A percentile compares a stretch with the other conserved stretches of the same genome.
These are phyloP conservation scores for Paraconiothyrium brasiliense DNA, from an alignment of 2,329 filamentous ascomycete species.

Conservation along the genomic window DNA sequence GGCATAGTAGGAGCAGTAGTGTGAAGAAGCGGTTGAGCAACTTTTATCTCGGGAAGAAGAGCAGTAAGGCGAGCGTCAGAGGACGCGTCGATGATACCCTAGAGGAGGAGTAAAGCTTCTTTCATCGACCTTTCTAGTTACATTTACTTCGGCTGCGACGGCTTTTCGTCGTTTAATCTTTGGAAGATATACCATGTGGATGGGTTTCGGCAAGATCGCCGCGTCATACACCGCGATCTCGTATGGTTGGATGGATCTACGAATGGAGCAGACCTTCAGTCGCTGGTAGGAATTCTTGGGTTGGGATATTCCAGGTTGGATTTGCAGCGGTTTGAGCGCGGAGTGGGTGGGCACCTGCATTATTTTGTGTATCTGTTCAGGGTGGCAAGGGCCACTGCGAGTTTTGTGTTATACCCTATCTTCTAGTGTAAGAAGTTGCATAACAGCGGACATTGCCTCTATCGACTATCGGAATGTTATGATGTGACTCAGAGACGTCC, in stretches of 20 bases:
- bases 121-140: neutral
- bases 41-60: conserved; percentile 77
- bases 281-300: neutral
- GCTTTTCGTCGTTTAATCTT: conserved; percentile 15
- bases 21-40: conserved; percentile 82
- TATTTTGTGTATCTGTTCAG: neutral
- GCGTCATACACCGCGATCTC: conserved; percentile 3
- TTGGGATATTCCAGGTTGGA: neutral
- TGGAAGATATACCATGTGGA: conserved; percentile 1
- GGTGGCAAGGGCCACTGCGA: neutral
- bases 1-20: conserved; percentile 61
- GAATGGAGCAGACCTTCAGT: neutral
- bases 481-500: neutral
- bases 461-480: neutral
- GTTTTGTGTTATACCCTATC: conserved; percentile 1
- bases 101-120: conserved; percentile 41
- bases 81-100: conserved; percentile 40
- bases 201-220: neutral
- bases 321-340: conserved; percentile 9
- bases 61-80: conserved; percentile 63
- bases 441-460: neutral
- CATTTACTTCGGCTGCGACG: neutral
- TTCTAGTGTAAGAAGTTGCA: conserved; percentile 6
- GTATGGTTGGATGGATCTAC: conserved; percentile 6
- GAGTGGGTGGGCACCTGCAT: conserved; percentile 1